Evolutionary conservation across 768 basidiomycete species (phyloP), one percentile per base, ranked within the genome.

Genomic region (Termitomyces eurrhizus): DNA sequence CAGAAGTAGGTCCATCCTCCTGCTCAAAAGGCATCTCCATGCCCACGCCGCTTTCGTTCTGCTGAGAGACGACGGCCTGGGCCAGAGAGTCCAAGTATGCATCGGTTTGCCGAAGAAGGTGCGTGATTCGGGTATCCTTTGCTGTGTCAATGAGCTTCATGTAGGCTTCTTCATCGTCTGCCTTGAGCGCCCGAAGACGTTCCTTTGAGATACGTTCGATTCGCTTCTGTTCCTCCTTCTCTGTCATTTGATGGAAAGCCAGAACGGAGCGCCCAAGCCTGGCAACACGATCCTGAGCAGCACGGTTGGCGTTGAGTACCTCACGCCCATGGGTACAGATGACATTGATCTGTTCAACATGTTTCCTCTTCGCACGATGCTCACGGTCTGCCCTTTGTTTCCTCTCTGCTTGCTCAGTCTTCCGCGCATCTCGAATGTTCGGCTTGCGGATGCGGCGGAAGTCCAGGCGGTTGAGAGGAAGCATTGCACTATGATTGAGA

Each of bases 161-260:
- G 75, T 99, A 99, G n/a, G 93, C 95, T 75, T 98, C 97, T 78
- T 99, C 97, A 77, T 99, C 96, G 70, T 98, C 95, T 33, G 91
- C 91, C 76, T 96, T 95, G 66, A 98, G 86, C 8, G 96, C 97
- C 78, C 92, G 94, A 64, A 99, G 78, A 92, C 95, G 94, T 74
- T 98, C 97, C 78, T 98, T 98, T 50, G 91, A 88, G 49, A 99
- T 87, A 58, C 94, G 81, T 76, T 98, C 97, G 65, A 99, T 91
- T 32, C 96, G 85, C 73, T 95, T 94, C 83, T 95, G 93, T 73
- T 99, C 97, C 74, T 98, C 96, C 79, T 93, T 95, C 78, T 99
- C 97, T 1, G 95, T 94, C 64, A 88, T 86, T 16, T 78, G 79
- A 72, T 99, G 97, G 80, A 95, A 93, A 59, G 77, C 84, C 64